Conservation (phyloP, 257 asterid species). For the Hygrophila difformis region DNA sequence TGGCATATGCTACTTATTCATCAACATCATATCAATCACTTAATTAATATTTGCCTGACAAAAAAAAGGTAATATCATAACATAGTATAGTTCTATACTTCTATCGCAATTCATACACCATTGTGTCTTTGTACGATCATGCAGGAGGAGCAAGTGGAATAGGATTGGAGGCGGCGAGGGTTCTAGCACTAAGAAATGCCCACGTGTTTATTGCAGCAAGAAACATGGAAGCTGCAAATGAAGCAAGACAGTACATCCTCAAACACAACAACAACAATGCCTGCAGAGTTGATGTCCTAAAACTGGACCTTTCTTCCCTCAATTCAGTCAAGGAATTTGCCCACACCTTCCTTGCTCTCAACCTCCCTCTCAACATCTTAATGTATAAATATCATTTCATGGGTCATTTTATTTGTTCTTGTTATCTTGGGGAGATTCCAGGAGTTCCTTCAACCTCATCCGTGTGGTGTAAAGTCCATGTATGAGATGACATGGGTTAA, state of each 20-base stretch:
- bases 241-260: constrained; percentile 50
- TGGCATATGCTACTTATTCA: too few species aligned
- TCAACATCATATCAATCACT: too few species aligned
- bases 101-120: too few species aligned
- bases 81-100: too few species aligned
- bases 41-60: too few species aligned
- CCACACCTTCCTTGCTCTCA: constrained; percentile 45
- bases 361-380: constrained; percentile 80
- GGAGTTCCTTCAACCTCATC: too few species aligned
- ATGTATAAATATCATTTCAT: constrained; percentile 29
- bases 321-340: constrained; percentile 56
- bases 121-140: too few species aligned
- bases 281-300: constrained; percentile 52
- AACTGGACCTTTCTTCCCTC: constrained; percentile 67
- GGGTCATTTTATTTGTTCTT: too few species aligned
- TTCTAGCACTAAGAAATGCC: constrained; percentile 54
- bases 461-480: too few species aligned
- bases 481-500: too few species aligned
- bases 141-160: constrained; percentile 92
- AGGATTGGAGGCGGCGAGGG: constrained; percentile 78
- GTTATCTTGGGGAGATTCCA: too few species aligned
- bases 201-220: constrained; percentile 82
- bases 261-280: constrained; percentile 36
- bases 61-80: too few species aligned
- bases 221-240: constrained; percentile 63